Evolutionary conservation across 441 rosid genomes (phyloP), one percentile per base, ranked within the genome.

Genomic region (Populus trichocarpa): DNA sequence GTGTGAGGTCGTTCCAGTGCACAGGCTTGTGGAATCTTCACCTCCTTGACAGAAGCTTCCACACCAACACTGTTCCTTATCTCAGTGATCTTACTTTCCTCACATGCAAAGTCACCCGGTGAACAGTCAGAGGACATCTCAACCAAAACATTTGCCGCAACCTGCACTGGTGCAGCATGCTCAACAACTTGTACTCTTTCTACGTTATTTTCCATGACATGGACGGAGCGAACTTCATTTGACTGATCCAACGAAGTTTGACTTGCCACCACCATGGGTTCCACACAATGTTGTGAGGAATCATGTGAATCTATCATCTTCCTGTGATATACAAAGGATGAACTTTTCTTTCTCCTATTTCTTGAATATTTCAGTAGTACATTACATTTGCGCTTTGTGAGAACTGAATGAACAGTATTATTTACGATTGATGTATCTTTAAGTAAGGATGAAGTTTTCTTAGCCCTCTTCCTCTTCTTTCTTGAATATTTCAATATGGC

Each of bases 71-170:
- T 25, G 72, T 73, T 78, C 76, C 50, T 71, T 57, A 22, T 72
- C 53, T 70, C 77, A 75, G 32, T 36, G 9, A 67, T 35, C 53
- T 70, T 83, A 53, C 66, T 78, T 42, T 86, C 80, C 59, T 26
- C 70, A 18, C 40, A 35, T 61, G 68, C 77, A 72, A 66, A 28
- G 46, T 75, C 75, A 75, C 50, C 74, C 70, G 46, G 77, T 79
- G 67, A 57, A 74, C 46, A 50, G 40, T 69, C 32, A 65, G 63
- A 26, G 68, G 75, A 35, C 46, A 77, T 79, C 68, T 42, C 76
- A 53, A 32, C 59, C 10, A 23, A 36, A 75, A 66, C 65, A 76
- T 77, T 75, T 69, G 42, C 70, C 23, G 32, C 71, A 67, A 70
- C 75, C 64, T 79, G 79, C 50, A 28, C 59, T 33, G 79, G 67